A percentile compares a stretch with the other conserved stretches of the same genome.
These are phyloP conservation scores for Inga leiocalycina DNA, from an alignment of 306 rosid genomes.

Conservation along the genomic window DNA sequence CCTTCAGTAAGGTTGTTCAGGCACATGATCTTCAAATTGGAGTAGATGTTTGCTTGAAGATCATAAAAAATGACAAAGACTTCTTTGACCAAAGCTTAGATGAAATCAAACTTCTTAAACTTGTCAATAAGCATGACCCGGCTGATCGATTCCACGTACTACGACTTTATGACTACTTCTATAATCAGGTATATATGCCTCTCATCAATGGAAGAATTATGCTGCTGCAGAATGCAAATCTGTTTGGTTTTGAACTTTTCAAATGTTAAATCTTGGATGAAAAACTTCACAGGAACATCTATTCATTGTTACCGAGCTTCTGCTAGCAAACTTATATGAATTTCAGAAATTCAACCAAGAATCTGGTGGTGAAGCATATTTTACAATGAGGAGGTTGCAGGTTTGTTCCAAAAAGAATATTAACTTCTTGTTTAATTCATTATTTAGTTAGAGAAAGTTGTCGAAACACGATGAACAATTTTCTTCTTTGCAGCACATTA, in stretches of 20 bases:
- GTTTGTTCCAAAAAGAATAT: slow-evolving; percentile 48
- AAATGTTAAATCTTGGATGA: slow-evolving; percentile 20
- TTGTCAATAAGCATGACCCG: slow-evolving; percentile 92
- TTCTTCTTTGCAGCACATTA: slow-evolving; percentile 59
- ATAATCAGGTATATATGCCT: slow-evolving; percentile 68
- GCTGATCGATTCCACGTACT: slow-evolving; percentile 73
- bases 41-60: slow-evolving; percentile 92
- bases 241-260: neutral
- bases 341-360: slow-evolving; percentile 95
- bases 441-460: neutral
- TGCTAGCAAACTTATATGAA: slow-evolving; percentile 89
- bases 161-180: slow-evolving; percentile 96
- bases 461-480: slow-evolving; percentile 26
- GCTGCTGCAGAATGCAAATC: neutral
- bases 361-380: slow-evolving; percentile 86
- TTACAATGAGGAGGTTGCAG: slow-evolving; percentile 85
- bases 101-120: slow-evolving; percentile 94
- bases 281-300: slow-evolving; percentile 80
- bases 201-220: neutral
- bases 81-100: slow-evolving; percentile 97
- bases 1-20: slow-evolving; percentile 94
- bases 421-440: slow-evolving; percentile 11
- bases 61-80: slow-evolving; percentile 95
- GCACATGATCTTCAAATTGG: slow-evolving; percentile 92
- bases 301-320: slow-evolving; percentile 91